Base-by-base conservation (phyloP, 2,329 filamentous ascomycete species). In the Xylariaceae sp. region DNA sequence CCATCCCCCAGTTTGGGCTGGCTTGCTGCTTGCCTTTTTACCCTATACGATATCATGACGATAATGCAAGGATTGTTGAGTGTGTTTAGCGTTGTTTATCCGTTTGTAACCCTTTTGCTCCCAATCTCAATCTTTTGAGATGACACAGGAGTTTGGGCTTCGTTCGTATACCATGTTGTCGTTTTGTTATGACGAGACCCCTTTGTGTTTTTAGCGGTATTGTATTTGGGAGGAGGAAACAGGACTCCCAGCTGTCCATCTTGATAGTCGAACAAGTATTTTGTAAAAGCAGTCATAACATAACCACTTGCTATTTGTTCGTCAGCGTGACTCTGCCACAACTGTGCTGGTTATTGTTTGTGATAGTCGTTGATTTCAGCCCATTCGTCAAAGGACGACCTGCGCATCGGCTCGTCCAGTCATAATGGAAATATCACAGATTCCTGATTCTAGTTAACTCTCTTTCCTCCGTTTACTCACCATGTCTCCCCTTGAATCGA, bases 21-120 rank as follows among this genome's bases (percentile, higher is more conserved):
- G 13, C 47, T 44, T 51, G 49, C 23, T 53, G 11, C 41, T 45
- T 56, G 18, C 5, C 54, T 44, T 54, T 63, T 55, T 63, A 61
- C n/a, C 45, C 39, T 60, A 53, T 60, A 65, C 48, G 59, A 63
- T 60, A 59, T 60, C 58, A 64, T 59, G 62, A 60, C 55, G 41
- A 18, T 18, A 50, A 60, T 59, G 48, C 60, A 56, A 55, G 23
- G 47, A 56, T 56, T 9, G 58, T 58, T 54, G 37, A 23, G 50
- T 53, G 41, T 60, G 49, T 51, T 18, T 39, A 35, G 39, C 50
- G 39, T 47, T 52, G 50, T 48, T 30, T n/a, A 15, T 39, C 15
- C 47, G 13, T 53, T 57, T 41, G 11, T 10, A 1, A 1, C 37
- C 37, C 37, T 4, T 30, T 30, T 30, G 11, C 37, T 41, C 37